phyloP scores from a whole-genome alignment of 163 green algal species.

The Chlamydomonas reinhardtii region DNA sequence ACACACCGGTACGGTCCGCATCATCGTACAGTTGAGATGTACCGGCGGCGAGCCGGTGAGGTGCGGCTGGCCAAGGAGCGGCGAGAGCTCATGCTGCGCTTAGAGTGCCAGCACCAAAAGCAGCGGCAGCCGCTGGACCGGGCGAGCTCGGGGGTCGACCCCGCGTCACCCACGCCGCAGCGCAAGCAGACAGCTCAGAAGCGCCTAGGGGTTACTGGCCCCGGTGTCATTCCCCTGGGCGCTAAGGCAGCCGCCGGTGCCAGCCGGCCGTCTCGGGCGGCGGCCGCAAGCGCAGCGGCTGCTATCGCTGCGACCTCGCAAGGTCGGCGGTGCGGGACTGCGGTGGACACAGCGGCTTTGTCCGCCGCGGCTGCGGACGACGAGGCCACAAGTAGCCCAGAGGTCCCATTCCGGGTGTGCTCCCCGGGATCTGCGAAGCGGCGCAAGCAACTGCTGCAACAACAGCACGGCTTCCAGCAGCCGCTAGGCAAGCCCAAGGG shows the following conservation, averaged over 20 bases:
- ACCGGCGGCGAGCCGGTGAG: slow-evolving; percentile 8
- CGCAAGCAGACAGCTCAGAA: no score
- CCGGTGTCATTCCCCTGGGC: no score
- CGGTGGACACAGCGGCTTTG: no score
- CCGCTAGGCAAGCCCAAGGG: neutral
- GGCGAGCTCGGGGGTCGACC: no score
- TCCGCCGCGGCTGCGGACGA: no score
- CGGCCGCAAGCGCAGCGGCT: neutral
- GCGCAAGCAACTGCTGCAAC: neutral
- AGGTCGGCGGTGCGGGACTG: neutral
- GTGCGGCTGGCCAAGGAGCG: neutral
- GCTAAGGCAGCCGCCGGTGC: neutral
- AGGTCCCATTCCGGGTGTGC: slow-evolving; percentile 14
- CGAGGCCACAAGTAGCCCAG: no score
- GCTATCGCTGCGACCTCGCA: neutral
- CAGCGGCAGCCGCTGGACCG: neutral
- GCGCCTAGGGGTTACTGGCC: no score
- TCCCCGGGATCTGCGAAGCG: slow-evolving; percentile 21
- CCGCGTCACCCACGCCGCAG: no score
- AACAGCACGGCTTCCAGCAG: neutral
- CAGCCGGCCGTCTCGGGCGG: neutral
- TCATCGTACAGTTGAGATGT: slow-evolving; percentile 37
- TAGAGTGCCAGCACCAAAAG: neutral
- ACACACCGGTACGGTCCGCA: no score
- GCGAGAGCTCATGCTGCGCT: neutral